Conservation (phyloP, 2,329 filamentous ascomycete species). For the Colletotrichum agaves region DNA sequence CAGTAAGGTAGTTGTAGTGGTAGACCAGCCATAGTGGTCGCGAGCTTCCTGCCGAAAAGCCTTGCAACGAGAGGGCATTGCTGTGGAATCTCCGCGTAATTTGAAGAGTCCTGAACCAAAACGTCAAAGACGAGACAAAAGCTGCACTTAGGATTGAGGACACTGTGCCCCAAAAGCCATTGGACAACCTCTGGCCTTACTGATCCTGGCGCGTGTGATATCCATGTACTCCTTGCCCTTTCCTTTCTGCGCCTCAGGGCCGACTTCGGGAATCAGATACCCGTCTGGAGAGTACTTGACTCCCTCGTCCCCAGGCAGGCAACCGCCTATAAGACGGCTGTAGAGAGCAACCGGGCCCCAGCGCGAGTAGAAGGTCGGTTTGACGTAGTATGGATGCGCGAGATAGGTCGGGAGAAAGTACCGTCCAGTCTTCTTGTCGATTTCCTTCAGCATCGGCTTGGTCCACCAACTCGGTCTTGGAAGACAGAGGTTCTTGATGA, state of each 20-base stretch:
- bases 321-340: constrained; percentile 56
- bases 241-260: constrained; percentile 38
- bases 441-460: constrained; percentile 44
- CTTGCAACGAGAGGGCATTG: too few relatives aligned
- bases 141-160: background rate
- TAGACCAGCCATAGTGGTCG: too few relatives aligned
- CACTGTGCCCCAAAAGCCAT: constrained; percentile 12
- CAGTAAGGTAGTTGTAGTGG: too few relatives aligned
- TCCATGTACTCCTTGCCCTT: constrained; percentile 40
- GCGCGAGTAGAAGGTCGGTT: constrained; percentile 58
- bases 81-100: too few relatives aligned
- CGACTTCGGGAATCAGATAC: constrained; percentile 48
- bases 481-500: constrained; percentile 59
- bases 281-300: constrained; percentile 60
- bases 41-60: too few relatives aligned
- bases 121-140: too few relatives aligned
- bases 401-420: constrained; percentile 55
- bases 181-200: constrained; percentile 11
- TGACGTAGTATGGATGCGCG: constrained; percentile 64
- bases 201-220: background rate
- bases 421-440: constrained; percentile 52
- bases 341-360: constrained; percentile 59
- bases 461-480: constrained; percentile 53
- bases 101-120: too few relatives aligned
- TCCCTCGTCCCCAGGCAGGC: constrained; percentile 58